Evolutionary conservation across 371 early-diverging fungal species (phyloP), one percentile per base, ranked within the genome.

Genomic region (Nematocida parisii): DNA sequence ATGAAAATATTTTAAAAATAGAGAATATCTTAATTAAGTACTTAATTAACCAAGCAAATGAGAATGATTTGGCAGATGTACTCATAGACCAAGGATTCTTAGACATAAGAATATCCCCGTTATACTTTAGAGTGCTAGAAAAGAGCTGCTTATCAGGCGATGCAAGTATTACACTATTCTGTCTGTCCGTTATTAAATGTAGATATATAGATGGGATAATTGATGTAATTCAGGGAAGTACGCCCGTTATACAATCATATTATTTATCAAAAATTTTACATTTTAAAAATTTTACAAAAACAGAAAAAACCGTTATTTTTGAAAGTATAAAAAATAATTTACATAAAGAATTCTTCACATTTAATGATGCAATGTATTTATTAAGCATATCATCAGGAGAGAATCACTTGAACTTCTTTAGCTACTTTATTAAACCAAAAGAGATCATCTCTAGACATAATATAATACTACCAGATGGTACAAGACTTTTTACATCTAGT

Each of bases 341-440:
- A 20, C 33, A 27, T 27, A 52, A 42, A 39, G 80, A 77, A 33
- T 44, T 70, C 54, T 77, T 77, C 42, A 58, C 44, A 7, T 77
- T 75, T 42, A 33, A 39, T 20, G 47, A 71, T 4, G 80, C 57
- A 6, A 20, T 77, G 18, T 45, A 55, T 70, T 61, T 77, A 5
- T 54, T 77, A 15, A n/a, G 2, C 52, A 5, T 77, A 4, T 55
- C 61, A 5, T 44, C 80, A 5, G 27, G 20, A 27, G 42, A 50
- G 0, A 71, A 60, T 5, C 68, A 67, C 27, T 5, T 71, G 2
- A 18, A 40, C 15, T 77, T 77, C 61, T 77, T 77, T 42, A 5
- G 58, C 0, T 42, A 68, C 24, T 70, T 71, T 44, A 70, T 77
- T 15, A 7, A 46, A 24, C 33, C n/a, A 5, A 56, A 39, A 33